A percentile compares a stretch with the other conserved stretches of the same genome.
phyloP scores from a whole-genome alignment of 1,139 yeast species.

The Kluyveromyces sp. region DNA sequence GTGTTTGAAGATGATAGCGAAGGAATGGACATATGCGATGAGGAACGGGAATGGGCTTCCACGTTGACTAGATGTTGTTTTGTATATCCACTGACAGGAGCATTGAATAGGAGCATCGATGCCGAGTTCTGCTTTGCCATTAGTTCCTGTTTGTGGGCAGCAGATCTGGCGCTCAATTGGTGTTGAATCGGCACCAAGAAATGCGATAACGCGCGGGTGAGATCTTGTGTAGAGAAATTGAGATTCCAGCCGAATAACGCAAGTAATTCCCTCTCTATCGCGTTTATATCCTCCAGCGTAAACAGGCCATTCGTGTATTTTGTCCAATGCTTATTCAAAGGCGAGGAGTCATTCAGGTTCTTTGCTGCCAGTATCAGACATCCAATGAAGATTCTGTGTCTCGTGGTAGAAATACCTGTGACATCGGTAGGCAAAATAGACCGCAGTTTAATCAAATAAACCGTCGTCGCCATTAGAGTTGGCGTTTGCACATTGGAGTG shows the following conservation, averaged over 20 bases:
- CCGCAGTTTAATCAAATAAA: constrained; percentile 71
- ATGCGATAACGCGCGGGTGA: constrained; percentile 60
- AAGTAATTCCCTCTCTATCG: constrained; percentile 83
- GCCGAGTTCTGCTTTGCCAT: neutral
- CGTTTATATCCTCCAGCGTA: constrained; percentile 69
- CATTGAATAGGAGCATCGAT: constrained; percentile 11
- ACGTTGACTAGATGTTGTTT: constrained; percentile 4
- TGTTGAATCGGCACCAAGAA: constrained; percentile 66
- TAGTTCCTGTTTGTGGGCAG: constrained; percentile 10
- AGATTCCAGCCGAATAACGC: constrained; percentile 80
- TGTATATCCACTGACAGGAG: constrained; percentile 13
- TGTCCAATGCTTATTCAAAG: constrained; percentile 94
- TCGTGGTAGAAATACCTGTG: constrained; percentile 86
- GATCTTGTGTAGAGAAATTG: constrained; percentile 58
- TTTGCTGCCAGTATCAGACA: constrained; percentile 85
- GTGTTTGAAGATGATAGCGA: constrained; percentile 23
- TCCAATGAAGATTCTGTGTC: constrained; percentile 87
- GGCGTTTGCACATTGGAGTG: constrained; percentile 92
- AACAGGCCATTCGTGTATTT: constrained; percentile 80
- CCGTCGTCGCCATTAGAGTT: constrained; percentile 85
- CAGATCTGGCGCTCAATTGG: constrained; percentile 12
- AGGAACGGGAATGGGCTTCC: constrained; percentile 14
- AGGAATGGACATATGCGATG: constrained; percentile 20
- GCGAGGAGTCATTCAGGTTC: constrained; percentile 85
- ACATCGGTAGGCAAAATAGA: constrained; percentile 79